Evolutionary conservation across 192 early-diverging fungal species (phyloP), one percentile per base, ranked within the genome.

Genomic region (Jimgerdemannia flammicorona): DNA sequence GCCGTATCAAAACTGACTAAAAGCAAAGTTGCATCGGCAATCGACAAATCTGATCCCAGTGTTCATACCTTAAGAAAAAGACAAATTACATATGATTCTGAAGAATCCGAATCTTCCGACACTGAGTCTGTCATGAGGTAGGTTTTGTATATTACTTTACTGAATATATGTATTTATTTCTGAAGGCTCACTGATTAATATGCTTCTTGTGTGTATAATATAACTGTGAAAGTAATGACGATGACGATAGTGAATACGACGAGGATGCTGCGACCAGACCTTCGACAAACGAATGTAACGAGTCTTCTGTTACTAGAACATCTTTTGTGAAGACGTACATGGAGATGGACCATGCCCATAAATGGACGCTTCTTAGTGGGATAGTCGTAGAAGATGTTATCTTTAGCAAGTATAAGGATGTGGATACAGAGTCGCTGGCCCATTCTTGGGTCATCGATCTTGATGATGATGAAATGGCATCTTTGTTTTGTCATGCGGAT

Each of bases 311-410:
- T 14, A 59, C 49, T 59, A 59, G 14, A 59, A 59, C 49, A 59
- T 10, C 2, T 70, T 75, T 75, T 63, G 40, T 9, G 29, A 42
- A 75, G 70, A 64, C 29, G 40, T 70, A 43, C 44, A 29, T 20
- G 65, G 63, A 75, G 40, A 75, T 75, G 74, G 70, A 54, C 43
- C 19, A 20, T 70, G 10, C 7, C 70, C 67, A 75, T 54, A 75
- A 75, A 59, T 75, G 74, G 74, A 18, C 70, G 59, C 68, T 70
- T 19, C 18, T 41, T 20, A 64, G 18, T 63, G 69, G 69, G 40
- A 75, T 17, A 39, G 69, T 54, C 39, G 69, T 70, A 39, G 74
- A 75, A 43, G 68, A 75, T 54, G 70, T 64, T 59, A 19, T 75
- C 64, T 75, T 75, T 18, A 43, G 64, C 69, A 19, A 69, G 63